Base-by-base conservation (phyloP, 2,329 filamentous ascomycete genomes). In the Penicillium sp. region DNA sequence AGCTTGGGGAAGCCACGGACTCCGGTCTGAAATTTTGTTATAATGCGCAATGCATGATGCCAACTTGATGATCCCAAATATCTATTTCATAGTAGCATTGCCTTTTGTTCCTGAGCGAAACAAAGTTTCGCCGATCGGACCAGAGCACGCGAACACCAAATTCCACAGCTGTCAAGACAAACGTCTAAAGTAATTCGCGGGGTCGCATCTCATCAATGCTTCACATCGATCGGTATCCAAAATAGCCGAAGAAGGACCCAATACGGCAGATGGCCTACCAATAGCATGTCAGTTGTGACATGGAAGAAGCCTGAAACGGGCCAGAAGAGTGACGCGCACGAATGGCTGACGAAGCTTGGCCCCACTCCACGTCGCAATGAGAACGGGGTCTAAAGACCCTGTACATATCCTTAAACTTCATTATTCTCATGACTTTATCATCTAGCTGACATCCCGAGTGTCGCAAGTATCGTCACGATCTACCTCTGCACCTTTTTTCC, bases 281-380 rank as follows among this genome's bases (percentile, higher is more conserved):
- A 48, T 54, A 22, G 48, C 10, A 48, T 19, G 22, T 26, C 21
- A 19, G 33, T 27, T 10, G 11, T 26, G 31, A 27, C 22, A 22
- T 11, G 27, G n/a, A 48, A 49, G 21, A 52, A n/a, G 50, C 50
- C 31, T 54, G 52, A 49, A 54, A 54, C 52, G 22, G 43, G 16
- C 31, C 43, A 45, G 4, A 52, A 19, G 10, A 19, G 27, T 22
- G 19, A n/a, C 21, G 16, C 3, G 47, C 42, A 44, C 54, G 52
- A 59, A 57, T 52, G 16, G 57, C 54, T 61, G 57, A 59, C 57
- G 57, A 59, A 39, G 50, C 24, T 35, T 26, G 29, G 59, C 52
- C 54, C 59, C 59, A 59, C 59, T 29, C 14, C 21, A 21, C 7
- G 48, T 29, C 14, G 26, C 10, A 37, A 48, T 27, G 43, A 24